Evolutionary conservation across 2,329 filamentous ascomycete species (phyloP), one percentile per base, ranked within the genome.

Genomic region (Ophiostoma novo-ulmi): DNA sequence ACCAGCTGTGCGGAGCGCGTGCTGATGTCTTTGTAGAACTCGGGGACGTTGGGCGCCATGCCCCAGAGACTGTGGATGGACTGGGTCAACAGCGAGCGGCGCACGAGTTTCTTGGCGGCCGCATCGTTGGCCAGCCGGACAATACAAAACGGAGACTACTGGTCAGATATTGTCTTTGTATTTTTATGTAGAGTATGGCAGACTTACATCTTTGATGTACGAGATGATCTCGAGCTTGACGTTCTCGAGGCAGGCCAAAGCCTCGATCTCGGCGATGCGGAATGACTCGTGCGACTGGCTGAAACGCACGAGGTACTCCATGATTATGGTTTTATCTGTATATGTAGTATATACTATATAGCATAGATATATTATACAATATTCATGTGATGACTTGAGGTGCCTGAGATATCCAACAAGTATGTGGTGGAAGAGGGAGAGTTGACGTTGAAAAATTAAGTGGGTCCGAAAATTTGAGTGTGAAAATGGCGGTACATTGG

Each of bases 21-120:
- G 73, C 83, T 85, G 71, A 97, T 84, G 70, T 88, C 85, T 65
- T 82, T 80, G 77, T 97, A 92, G 1, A 97, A 84, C 64, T 85
- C 82, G 2, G 87, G 81, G 76, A 96, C 89, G 65, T 84, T 88
- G 13, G 81, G 76, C 17, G 91, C 94, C 48, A 83, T 81, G 22
- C 91, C 94, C 94, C 95, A 98, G 73, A 97, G 86, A 78, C 96
- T 93, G 81, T 95, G 92, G 74, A 98, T 91, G 65, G 87, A 89
- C 80, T 93, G 91, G 35, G 88, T 88, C 68, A 98, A 85, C 74
- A 98, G 91, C 66, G 92, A 93, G 73, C 94, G 90, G 68, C 84
- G 82, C 67, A 96, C 85, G 31, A 98, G 84, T 10, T 82, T 81
- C 68, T 83, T 83, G 7, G 93, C 93, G 31, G 87, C 87, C 31